These are phyloP conservation scores for Termitomyces sp. DNA, from an alignment of 768 basidiomycete species.

Conservation along the genomic window DNA sequence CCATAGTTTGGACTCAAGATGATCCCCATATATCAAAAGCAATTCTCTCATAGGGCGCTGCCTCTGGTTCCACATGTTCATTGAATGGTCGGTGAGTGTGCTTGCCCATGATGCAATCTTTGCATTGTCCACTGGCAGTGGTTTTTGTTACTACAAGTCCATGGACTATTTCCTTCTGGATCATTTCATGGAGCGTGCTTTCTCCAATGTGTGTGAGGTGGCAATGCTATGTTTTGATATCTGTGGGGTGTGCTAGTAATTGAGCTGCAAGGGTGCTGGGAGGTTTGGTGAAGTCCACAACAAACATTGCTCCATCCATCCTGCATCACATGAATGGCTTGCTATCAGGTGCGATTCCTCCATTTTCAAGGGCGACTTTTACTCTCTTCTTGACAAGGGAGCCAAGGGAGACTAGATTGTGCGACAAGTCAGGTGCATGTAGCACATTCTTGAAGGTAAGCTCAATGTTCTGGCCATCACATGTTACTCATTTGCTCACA, in stretches of 20 bases:
- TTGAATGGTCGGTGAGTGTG: too few relatives aligned
- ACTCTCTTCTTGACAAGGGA: not conserved
- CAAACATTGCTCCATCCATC: not conserved
- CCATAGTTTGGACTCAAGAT: not conserved
- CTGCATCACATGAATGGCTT: too few relatives aligned
- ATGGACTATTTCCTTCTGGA: too few relatives aligned
- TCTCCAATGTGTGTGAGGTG: not conserved
- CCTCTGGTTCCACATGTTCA: too few relatives aligned
- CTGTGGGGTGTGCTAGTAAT: not conserved
- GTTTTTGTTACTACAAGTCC: too few relatives aligned
- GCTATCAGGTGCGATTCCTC: not conserved
- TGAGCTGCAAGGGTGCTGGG: not conserved
- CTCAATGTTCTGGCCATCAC: not conserved
- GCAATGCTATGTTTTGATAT: not conserved
- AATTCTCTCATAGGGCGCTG: too few relatives aligned
- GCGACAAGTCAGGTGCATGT: not conserved
- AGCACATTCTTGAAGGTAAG: not conserved
- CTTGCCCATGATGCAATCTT: too few relatives aligned
- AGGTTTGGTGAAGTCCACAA: not conserved
- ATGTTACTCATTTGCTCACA: not conserved
- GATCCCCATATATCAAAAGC: too few relatives aligned
- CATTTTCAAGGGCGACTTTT: not conserved
- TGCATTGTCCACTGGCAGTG: too few relatives aligned
- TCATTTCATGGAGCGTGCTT: not conserved
- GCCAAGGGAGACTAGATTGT: not conserved